Conservation (phyloP, 805 yeast species). For the Zygotorulaspora florentina region DNA sequence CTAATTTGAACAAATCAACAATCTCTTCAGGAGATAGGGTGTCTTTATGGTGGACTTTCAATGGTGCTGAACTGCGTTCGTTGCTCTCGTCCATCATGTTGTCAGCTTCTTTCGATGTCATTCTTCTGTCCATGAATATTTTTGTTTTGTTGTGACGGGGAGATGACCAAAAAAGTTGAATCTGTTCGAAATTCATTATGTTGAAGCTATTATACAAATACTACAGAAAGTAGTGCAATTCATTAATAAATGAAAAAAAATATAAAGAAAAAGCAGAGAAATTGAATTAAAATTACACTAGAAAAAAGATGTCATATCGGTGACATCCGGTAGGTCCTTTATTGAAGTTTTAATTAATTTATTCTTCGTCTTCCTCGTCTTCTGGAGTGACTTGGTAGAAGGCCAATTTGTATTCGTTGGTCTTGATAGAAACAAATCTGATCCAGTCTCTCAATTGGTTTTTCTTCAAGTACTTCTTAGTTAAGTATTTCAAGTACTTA, state of each 20-base stretch:
- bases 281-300: slow-evolving; percentile 10
- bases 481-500: slow-evolving; percentile 98
- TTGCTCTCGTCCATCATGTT: slow-evolving; percentile 2
- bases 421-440: slow-evolving; percentile 94
- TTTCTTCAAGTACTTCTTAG: slow-evolving; percentile 99
- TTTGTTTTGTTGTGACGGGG: neutral
- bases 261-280: slow-evolving; percentile 1
- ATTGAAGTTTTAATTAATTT: slow-evolving; percentile 36
- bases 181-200: neutral
- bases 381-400: slow-evolving; percentile 98
- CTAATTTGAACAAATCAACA: slow-evolving; percentile 29
- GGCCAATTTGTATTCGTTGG: slow-evolving; percentile 94
- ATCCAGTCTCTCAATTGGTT: slow-evolving; percentile 99
- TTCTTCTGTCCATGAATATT: neutral
- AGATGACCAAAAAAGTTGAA: neutral
- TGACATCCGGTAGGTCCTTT: neutral
- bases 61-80: slow-evolving; percentile 9
- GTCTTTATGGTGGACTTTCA: slow-evolving; percentile 23
- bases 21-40: slow-evolving; percentile 32
- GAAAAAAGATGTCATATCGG: slow-evolving; percentile 6
- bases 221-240: neutral
- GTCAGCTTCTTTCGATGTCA: neutral
- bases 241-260: neutral
- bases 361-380: slow-evolving; percentile 92
- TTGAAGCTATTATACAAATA: slow-evolving; percentile 6